Conservation (phyloP, 2,329 filamentous ascomycete genomes). For the Fusarium camptoceras region DNA sequence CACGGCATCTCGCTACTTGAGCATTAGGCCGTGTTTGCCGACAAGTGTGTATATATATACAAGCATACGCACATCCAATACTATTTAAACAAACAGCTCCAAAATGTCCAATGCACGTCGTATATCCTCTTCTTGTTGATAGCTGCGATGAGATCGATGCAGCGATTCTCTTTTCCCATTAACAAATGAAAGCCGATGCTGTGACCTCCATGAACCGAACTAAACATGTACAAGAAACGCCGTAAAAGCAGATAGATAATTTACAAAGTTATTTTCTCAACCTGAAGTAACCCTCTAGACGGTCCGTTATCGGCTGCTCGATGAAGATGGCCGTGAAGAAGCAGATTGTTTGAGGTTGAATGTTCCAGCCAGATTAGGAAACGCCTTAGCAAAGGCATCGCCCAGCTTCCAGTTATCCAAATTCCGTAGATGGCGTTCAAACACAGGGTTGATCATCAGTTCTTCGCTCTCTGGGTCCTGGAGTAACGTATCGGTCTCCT, state of each 20-base stretch:
- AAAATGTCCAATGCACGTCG: not conserved
- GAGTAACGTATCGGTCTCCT: conserved; percentile 76
- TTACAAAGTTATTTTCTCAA: not conserved
- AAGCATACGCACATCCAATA: not conserved
- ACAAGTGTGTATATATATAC: not conserved
- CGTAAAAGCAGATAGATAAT: not conserved
- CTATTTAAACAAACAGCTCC: not conserved
- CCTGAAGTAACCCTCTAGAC: too few relatives aligned
- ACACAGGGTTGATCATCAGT: conserved; percentile 85
- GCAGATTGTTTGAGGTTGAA: conserved; percentile 46
- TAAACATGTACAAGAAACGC: not conserved
- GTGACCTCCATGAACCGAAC: not conserved
- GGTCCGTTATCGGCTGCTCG: conserved; percentile 26
- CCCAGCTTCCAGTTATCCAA: conserved; percentile 87
- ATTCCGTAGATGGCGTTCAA: conserved; percentile 81
- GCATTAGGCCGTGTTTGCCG: not conserved
- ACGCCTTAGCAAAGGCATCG: conserved; percentile 72
- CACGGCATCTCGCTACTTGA: not conserved
- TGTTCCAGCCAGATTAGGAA: conserved; percentile 61
- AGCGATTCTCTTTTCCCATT: not conserved
- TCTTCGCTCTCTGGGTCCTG: conserved; percentile 69
- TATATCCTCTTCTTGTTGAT: not conserved
- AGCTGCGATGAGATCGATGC: not conserved
- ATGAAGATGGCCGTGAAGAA: conserved; percentile 31
- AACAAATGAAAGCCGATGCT: not conserved